Base-by-base conservation (phyloP, 306 rosid species). In the Pueraria montana region DNA sequence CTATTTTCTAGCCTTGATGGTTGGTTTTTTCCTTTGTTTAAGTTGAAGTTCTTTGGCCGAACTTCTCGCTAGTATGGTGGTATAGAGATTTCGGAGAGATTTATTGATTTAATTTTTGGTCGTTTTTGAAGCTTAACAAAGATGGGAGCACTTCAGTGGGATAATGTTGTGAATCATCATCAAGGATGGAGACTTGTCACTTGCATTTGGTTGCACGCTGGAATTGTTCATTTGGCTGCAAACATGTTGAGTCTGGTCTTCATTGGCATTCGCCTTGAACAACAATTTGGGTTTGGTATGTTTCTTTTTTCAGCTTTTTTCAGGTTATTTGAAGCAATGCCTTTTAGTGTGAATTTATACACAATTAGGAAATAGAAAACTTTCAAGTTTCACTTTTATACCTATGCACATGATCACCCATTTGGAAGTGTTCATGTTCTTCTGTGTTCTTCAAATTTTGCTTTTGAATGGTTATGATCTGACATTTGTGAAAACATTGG, bases 201-300 rank as follows among this genome's bases (percentile, higher is more conserved):
- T 56, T 93, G 96, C 89, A 82, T 92, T 56, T 95, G 99, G 99
- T 80, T 92, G 55, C 99, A 95, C 74, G 99, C 99, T 48, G 99
- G 99, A 61, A 42, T 89, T 64, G 80, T 95, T 77, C 98, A 95
- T 82, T 87, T 93, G 82, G 82, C 87, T 7, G 97, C 88, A 1
- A 95, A 93, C 84, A 91, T 93, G 98, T 66, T 93, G 45, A 90
- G 98, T 84, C 87, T 93, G 12, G 80, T 95, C 74, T 91, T 95
- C 83, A 89, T 93, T 40, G 98, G 99, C 18, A 91, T 92, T 84
- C 97, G 98, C 75, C 88, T 93, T 5, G 99, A 93, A 83, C 98
- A 91, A 73, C 97, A 93, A 84, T 95, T 93, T 11, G 99, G 99
- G 24, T 93, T 91, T 48, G 95, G 99, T 93, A 90, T 32, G 87